Base-by-base conservation (phyloP, 257 asterid genomes). In the Solanum clarkiae region DNA sequence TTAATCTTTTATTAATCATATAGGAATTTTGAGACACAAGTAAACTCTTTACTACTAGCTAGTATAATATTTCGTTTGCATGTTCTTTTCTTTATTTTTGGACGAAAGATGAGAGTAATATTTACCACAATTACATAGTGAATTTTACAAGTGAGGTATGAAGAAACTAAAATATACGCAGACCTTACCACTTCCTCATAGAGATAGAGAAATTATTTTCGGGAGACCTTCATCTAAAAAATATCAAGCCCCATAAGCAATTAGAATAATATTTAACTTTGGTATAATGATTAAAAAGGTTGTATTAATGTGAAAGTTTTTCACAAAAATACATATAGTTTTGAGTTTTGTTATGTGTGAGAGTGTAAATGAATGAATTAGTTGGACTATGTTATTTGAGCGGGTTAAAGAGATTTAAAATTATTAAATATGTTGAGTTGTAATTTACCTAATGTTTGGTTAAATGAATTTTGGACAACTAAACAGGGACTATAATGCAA, bases 151-250 rank as follows among this genome's bases (percentile, higher is more conserved):
- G 42, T 36, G 1, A 36, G 1, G 1, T 36, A 4, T 36, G 6
- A 0, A 5, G 6, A 36, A 5, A 0, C 0, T 36, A 36, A 36
- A 4, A 36, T 5, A 0, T 36, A 36, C 0, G 7, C 42, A 36
- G 7, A 36, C 6, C 0, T 36, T 36, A 36, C 0, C 6, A 36
- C 6, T 36, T 3, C 0, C 7, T 36, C 42, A 36, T 36, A 36
- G 42, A 36, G 42, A 36, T 36, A 36, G 42, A 36, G 7, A 36
- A 5, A 0, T 5, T 36, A 1, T 36, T 0, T 36, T 5, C 6
- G 6, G 1, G 6, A 36, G 42, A 36, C 2, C 42, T 5, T 36
- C 42, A 5, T 36, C 6, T 36, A 1, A 36, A 36, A 36, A 4
- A 36, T 36, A 36, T 36, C 42, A 36, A 36, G 6, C 7, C 40